Conservation (phyloP, 495 filamentous ascomycete genomes). For the Aspergillus nidulans region DNA sequence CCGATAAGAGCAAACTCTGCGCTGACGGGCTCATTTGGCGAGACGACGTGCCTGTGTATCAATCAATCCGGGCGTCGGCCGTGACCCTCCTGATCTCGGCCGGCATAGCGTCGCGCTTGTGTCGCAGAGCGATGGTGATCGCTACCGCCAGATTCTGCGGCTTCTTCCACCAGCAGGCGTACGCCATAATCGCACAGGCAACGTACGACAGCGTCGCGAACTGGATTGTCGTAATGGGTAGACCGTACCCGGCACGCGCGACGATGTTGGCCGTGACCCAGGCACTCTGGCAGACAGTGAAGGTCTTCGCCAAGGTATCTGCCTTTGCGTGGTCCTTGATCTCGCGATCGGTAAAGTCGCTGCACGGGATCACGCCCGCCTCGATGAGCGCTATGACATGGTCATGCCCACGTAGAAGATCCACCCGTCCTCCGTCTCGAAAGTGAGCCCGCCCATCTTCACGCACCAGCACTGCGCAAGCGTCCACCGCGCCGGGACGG, state of each 20-base stretch:
- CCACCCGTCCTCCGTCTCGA: not conserved
- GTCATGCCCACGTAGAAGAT: constrained; percentile 6
- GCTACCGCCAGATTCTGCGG: constrained; percentile 7
- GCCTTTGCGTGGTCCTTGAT: constrained; percentile 6
- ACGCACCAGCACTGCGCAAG: not conserved
- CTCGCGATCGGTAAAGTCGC: constrained; percentile 1
- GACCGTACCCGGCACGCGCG: not conserved
- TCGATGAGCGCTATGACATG: constrained; percentile 3
- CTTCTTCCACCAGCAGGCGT: constrained; percentile 7
- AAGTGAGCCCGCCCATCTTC: not conserved
- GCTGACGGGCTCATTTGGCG: not conserved
- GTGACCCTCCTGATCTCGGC: not conserved
- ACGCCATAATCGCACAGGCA: constrained; percentile 1
- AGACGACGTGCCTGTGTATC: not conserved
- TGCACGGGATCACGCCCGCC: not conserved
- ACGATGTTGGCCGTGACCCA: constrained; percentile 8
- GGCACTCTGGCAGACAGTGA: constrained; percentile 2
- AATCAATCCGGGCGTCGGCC: not conserved
- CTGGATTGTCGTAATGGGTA: constrained; percentile 4
- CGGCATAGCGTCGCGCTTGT: not conserved
- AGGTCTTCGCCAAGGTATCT: constrained; percentile 3
- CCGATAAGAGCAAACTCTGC: not conserved
- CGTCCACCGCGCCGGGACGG: not conserved
- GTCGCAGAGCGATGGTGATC: not conserved
- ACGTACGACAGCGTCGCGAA: constrained; percentile 6